Conservation (phyloP, 2,329 filamentous ascomycete species). For the Annulohypoxylon truncatum region DNA sequence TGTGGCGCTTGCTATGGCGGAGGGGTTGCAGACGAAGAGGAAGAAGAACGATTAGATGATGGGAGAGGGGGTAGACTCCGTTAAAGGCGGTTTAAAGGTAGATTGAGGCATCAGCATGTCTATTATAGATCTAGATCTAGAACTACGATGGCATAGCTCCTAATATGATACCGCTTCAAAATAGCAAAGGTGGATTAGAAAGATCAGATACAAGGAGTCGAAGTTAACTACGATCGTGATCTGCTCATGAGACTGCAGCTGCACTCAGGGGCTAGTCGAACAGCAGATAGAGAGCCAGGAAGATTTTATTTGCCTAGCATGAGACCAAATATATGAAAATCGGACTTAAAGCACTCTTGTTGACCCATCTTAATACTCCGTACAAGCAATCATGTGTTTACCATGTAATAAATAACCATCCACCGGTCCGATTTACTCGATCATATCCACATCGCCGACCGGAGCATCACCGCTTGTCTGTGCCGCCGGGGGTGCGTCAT, state of each 20-base stretch:
- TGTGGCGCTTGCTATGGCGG: slow-evolving; percentile 58
- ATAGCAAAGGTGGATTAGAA: neutral
- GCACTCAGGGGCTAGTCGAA: neutral
- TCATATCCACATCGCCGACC: slow-evolving; percentile 74
- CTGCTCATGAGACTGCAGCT: neutral
- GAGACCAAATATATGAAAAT: neutral
- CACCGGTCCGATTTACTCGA: slow-evolving; percentile 62
- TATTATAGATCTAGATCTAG: neutral
- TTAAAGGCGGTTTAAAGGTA: neutral
- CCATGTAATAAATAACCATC: neutral
- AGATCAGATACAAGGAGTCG: neutral
- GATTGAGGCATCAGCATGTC: neutral
- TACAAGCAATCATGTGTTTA: neutral
- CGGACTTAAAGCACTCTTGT: slow-evolving; percentile 12
- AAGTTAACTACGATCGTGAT: neutral
- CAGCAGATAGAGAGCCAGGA: neutral
- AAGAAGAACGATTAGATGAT: slow-evolving; percentile 47
- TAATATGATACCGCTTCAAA: neutral
- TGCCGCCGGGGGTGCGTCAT: slow-evolving; percentile 54
- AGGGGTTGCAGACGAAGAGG: slow-evolving; percentile 48
- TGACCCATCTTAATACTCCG: slow-evolving; percentile 9
- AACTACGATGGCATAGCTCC: neutral
- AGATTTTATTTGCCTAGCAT: neutral
- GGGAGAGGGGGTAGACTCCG: neutral
- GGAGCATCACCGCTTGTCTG: slow-evolving; percentile 43